Conservation (phyloP, 1,139 yeast species). For the Diutina sp. region DNA sequence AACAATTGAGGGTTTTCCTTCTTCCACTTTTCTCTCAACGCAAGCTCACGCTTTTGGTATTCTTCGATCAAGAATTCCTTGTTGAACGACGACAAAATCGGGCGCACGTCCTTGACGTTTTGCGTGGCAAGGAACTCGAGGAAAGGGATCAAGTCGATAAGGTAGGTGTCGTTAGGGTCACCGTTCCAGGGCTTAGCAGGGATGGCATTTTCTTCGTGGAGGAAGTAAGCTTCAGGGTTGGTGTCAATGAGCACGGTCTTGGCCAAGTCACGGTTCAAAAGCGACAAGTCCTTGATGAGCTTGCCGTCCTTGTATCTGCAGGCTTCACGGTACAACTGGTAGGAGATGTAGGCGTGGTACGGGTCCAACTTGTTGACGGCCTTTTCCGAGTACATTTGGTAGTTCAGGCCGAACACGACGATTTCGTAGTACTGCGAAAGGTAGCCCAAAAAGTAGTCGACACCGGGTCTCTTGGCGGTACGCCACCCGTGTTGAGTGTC, state of each 20-base stretch:
- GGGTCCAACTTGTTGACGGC: slow-evolving; percentile 87
- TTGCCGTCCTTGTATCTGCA: slow-evolving; percentile 85
- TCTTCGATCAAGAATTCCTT: slow-evolving; percentile 57
- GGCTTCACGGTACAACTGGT: slow-evolving; percentile 82
- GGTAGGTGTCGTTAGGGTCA: slow-evolving; percentile 51
- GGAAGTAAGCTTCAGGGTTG: slow-evolving; percentile 54
- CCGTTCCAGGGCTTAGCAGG: slow-evolving; percentile 84
- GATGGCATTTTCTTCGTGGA: slow-evolving; percentile 90
- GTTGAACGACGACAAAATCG: slow-evolving; percentile 64
- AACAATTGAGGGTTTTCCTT: slow-evolving; percentile 48
- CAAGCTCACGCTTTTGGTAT: slow-evolving; percentile 63
- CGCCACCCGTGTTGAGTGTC: slow-evolving; percentile 91
- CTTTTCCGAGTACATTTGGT: slow-evolving; percentile 76
- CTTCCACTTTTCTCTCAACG: slow-evolving; percentile 54
- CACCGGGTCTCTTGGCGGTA: slow-evolving; percentile 97
- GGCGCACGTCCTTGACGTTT: slow-evolving; percentile 83
- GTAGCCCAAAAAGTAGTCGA: slow-evolving; percentile 91
- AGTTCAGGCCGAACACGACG: slow-evolving; percentile 77
- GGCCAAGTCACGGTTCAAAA: slow-evolving; percentile 80
- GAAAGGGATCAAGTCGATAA: slow-evolving; percentile 77
- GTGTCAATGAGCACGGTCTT: slow-evolving; percentile 76
- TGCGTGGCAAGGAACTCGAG: slow-evolving; percentile 92
- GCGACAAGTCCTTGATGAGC: slow-evolving; percentile 71
- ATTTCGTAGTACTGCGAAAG: slow-evolving; percentile 92
- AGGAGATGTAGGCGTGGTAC: slow-evolving; percentile 76